Evolutionary conservation across 495 filamentous ascomycete genomes (phyloP).

Genomic region (Stereocaulon alpinum): DNA sequence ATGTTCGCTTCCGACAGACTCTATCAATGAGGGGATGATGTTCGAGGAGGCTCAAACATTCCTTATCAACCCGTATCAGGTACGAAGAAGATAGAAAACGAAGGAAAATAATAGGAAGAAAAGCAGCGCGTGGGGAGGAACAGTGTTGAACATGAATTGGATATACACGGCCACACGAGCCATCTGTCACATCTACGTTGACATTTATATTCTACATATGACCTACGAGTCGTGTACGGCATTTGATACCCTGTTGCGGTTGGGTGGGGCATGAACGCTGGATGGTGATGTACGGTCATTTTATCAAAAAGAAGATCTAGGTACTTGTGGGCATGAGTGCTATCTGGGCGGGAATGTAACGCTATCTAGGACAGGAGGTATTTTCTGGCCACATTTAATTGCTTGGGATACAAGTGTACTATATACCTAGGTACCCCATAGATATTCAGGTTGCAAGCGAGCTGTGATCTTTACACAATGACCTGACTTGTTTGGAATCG

Average conservation of each 20-base stretch:
- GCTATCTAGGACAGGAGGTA: too few species aligned
- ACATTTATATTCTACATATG: background rate
- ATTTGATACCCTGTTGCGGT: constrained; percentile 1
- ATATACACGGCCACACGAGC: background rate
- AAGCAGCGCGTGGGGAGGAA: background rate
- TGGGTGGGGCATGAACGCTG: background rate
- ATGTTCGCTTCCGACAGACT: background rate
- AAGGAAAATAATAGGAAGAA: background rate
- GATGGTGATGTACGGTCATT: background rate
- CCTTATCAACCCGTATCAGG: background rate
- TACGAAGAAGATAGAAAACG: background rate
- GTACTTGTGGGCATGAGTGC: too few species aligned
- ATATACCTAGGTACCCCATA: too few species aligned
- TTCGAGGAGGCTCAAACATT: background rate
- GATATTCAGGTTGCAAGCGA: too few species aligned
- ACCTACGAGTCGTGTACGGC: background rate
- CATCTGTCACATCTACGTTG: background rate
- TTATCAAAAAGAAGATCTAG: background rate
- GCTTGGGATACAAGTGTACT: too few species aligned
- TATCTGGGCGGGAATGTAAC: too few species aligned
- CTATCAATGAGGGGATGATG: too few species aligned
- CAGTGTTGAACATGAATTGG: too few species aligned
- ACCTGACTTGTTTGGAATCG: too few species aligned
- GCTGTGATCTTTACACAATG: too few species aligned
- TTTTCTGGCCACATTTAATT: too few species aligned